Evolutionary conservation across 83 land plant species (phyloP), one percentile per base, ranked within the genome.

Genomic region (Thuja plicata): DNA sequence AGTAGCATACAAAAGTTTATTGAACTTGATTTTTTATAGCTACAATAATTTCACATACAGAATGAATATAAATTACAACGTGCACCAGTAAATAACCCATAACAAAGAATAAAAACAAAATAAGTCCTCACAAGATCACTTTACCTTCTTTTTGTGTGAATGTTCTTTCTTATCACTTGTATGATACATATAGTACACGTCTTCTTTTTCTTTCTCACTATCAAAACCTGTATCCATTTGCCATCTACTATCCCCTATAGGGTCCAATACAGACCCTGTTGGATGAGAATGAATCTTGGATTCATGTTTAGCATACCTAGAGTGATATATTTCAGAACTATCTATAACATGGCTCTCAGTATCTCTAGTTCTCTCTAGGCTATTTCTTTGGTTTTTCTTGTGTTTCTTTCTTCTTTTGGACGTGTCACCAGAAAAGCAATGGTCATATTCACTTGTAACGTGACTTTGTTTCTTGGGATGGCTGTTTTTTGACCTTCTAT

Each of bases 171-270:
- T 87, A 87, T 87, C 88, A 48, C 46, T 70, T 70, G 52, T 41
- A 70, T 87, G 76, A 87, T 87, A 87, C 34, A 40, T 87, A 66
- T 41, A 4, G 46, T 87, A 70, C 88, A 87, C 34, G 13, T 87
- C 88, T 62, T 87, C 87, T 41, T 41, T 66, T 66, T 87, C 88
- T 27, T 66, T 66, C 41, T 87, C 78, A 70, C 48, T 87, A 87
- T 87, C 78, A 35, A 70, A 70, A 70, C 88, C 77, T 70, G 88
- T 66, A 43, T 70, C 43, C 88, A 87, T 87, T 87, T 87, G 35
- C 88, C 88, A 87, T 30, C 88, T 87, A 70, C 78, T 70, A 24
- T 70, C 88, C 88, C 70, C 78, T 87, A 87, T 70, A 70, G 77
- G 52, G 17, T 40, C 88, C 48, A 66, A 41, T 52, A 54, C 24